Evolutionary conservation across 495 filamentous ascomycete genomes (phyloP).

Genomic region (Elasticomyces elasticus): DNA sequence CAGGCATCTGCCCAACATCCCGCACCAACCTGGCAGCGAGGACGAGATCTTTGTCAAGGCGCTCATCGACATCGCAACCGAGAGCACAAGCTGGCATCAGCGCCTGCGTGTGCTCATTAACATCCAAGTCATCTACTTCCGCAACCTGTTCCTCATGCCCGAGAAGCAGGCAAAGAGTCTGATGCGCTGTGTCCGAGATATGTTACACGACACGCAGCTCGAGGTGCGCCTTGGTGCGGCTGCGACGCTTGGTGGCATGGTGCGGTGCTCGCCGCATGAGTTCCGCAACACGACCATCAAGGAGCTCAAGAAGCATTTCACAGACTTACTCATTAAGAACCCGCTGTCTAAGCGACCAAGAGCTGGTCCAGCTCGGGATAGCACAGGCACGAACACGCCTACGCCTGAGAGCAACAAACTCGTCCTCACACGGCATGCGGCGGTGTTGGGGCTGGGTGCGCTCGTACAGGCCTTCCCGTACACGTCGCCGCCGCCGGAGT

Average conservation of each 20-base stretch:
- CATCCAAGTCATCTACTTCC: conserved; percentile 99
- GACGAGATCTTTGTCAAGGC: conserved; percentile 73
- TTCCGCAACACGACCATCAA: conserved; percentile 68
- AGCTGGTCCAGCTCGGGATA: conserved; percentile 31
- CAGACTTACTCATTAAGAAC: conserved; percentile 61
- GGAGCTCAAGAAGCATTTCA: conserved; percentile 69
- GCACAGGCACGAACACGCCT: conserved; percentile 47
- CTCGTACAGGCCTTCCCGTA: conserved; percentile 97
- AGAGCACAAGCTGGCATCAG: conserved; percentile 88
- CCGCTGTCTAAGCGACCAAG: conserved; percentile 66
- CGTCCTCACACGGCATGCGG: conserved; percentile 74
- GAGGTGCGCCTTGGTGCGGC: conserved; percentile 92
- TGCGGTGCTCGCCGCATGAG: conserved; percentile 81
- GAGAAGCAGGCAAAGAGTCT: conserved; percentile 62
- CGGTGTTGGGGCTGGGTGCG: conserved; percentile 83
- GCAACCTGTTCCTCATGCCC: conserved; percentile 87
- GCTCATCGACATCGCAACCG: conserved; percentile 80
- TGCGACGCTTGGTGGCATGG: conserved; percentile 91
- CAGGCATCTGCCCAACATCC: conserved; percentile 91
- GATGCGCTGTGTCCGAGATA: conserved; percentile 81
- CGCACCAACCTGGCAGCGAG: conserved; percentile 68
- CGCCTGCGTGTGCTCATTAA: conserved; percentile 94
- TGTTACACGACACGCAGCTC: conserved; percentile 85
- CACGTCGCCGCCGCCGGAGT: conserved; percentile 76
- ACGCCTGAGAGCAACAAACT: conserved; percentile 59